Evolutionary conservation across 805 yeast genomes (phyloP).

Genomic region (Tetrapisispora pingtungensis): DNA sequence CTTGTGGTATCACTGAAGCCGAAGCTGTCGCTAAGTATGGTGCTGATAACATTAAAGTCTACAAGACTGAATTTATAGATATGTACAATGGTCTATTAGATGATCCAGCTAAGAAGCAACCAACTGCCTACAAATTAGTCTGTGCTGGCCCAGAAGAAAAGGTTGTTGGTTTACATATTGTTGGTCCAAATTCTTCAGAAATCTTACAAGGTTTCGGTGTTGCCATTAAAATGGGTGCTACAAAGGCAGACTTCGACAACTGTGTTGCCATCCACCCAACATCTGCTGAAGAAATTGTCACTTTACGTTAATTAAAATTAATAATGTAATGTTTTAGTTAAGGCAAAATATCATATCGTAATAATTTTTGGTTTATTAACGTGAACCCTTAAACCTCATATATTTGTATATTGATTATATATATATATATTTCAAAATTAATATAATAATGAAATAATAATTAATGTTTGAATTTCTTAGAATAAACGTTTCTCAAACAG

Average conservation of each 20-base stretch:
- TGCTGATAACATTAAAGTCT: conserved; percentile 65
- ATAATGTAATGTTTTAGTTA: too few species aligned
- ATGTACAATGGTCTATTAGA: conserved; percentile 89
- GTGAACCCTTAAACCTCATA: neutral
- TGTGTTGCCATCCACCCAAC: conserved; percentile 99
- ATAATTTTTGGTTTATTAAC: neutral
- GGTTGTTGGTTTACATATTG: conserved; percentile 89
- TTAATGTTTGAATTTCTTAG: neutral
- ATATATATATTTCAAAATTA: neutral
- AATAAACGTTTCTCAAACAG: too few species aligned
- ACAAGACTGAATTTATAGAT: conserved; percentile 73
- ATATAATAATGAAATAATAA: neutral
- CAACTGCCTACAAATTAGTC: conserved; percentile 78
- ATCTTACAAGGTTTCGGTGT: conserved; percentile 98
- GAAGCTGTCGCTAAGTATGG: conserved; percentile 77
- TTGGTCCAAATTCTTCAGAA: conserved; percentile 87
- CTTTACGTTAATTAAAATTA: conserved; percentile 31
- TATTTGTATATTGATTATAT: conserved; percentile 1
- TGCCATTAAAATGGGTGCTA: conserved; percentile 98
- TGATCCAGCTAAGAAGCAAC: conserved; percentile 44
- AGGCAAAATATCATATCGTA: neutral
- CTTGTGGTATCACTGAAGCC: conserved; percentile 76
- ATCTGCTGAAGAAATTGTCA: conserved; percentile 94
- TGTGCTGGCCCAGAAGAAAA: conserved; percentile 75
- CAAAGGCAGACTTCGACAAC: conserved; percentile 87